Evolutionary conservation across 441 rosid species (phyloP), one percentile per base, ranked within the genome.

Genomic region (Erodium texanum): DNA sequence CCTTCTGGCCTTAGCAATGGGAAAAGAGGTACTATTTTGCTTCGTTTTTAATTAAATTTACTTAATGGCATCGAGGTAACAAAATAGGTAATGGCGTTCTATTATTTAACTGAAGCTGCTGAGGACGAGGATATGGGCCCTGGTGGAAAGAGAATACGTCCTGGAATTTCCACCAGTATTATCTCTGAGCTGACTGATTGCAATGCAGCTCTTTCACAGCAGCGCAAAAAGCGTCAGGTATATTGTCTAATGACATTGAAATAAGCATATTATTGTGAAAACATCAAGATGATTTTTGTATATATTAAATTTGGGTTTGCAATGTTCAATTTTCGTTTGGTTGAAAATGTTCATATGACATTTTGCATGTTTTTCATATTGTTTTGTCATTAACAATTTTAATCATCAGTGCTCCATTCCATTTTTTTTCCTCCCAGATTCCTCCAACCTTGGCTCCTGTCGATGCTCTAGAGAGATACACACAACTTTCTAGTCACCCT

Each of bases 201-300:
- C 50, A 94, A 95, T 74, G 87, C 89, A 16, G 80, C 90, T 50
- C 92, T 95, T 73, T 95, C 99, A 52, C 94, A 90, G 75, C 95
- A 86, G 75, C 94, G 99, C 24, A 95, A 89, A 84, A 90, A 79
- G 82, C 92, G 97, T 65, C 99, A 87, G 97, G 99, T 95, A 78
- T 43, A 2, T 32, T 58, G 68, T 27, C 43, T 71, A 58, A 34
- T 64, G 34, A 36, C 54, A 4, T 6, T 1, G 29, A 8, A 18
- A 5, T 18, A 43, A 24, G 61, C 56, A 32, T 5, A 32, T 7
- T 43, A 43, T 43, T 43, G 12, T 12, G 9, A 12, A 43, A 43
- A 43, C 11, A 43, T 32, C n/a, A 43, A 12, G 14, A 3, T 3
- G n/a, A 43, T 43, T 12, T 43, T 11, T 43, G 11, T 3, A 11